Percentiles rank a stretch among this genome's conserved stretches.
Evolutionary conservation across 179 eudicot genomes (phyloP).

Genomic region (Vitellaria paradoxa): DNA sequence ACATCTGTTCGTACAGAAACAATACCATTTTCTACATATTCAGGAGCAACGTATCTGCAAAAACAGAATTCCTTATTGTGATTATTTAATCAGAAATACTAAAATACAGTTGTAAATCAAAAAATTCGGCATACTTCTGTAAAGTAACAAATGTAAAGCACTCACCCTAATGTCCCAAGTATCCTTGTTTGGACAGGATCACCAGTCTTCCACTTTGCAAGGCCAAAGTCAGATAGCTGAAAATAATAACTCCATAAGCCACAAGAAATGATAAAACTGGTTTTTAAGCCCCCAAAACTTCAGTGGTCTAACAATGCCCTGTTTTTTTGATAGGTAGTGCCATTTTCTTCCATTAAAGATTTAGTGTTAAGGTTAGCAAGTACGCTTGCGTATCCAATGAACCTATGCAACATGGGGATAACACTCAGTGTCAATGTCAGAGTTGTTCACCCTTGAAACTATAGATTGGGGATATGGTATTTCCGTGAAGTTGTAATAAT

Average conservation of each 20-base stretch:
- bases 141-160: neutral
- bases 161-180: conserved; percentile 42
- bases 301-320: neutral
- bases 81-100: neutral
- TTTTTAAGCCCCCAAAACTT: neutral
- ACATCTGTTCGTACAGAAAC: conserved; percentile 46
- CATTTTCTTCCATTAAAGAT: neutral
- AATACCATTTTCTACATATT: conserved; percentile 42
- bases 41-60: conserved; percentile 47
- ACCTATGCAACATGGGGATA: neutral
- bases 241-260: neutral
- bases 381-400: neutral
- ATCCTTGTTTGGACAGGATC: conserved; percentile 36
- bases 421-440: neutral
- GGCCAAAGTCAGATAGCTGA: conserved; percentile 48
- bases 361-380: no score
- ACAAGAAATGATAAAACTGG: neutral
- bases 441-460: no score
- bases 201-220: conserved; percentile 44
- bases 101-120: neutral
- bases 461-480: no score
- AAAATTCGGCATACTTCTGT: neutral
- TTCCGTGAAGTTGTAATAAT: no score
- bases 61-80: neutral
- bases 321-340: neutral